Evolutionary conservation across 768 basidiomycete species (phyloP).

Genomic region (Suillus paluster): DNA sequence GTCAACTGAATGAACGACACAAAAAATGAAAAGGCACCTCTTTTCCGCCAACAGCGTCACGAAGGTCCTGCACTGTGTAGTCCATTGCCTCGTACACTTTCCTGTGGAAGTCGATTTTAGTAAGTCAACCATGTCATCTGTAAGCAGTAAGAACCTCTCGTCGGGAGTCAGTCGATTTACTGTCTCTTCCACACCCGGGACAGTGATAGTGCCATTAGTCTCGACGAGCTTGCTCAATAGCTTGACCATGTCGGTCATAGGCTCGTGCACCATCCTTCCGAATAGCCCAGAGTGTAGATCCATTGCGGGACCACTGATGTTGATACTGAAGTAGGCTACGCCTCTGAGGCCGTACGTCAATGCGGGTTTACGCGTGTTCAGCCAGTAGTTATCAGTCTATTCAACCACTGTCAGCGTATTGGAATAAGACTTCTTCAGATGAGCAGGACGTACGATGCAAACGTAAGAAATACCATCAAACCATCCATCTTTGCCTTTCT

Average conservation of each 20-base stretch:
- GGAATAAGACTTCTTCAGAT: background rate
- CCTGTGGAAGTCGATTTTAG: conserved; percentile 23
- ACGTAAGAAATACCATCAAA: conserved; percentile 85
- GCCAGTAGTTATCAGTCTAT: conserved; percentile 91
- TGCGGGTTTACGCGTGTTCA: conserved; percentile 72
- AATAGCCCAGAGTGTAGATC: conserved; percentile 93
- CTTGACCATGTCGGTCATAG: conserved; percentile 89
- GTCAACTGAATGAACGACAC: conserved; percentile 33
- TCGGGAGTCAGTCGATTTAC: conserved; percentile 69
- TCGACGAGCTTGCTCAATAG: conserved; percentile 90
- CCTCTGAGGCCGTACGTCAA: conserved; percentile 87
- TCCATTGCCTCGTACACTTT: conserved; percentile 70
- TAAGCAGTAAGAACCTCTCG: conserved; percentile 12
- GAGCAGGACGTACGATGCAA: conserved; percentile 67
- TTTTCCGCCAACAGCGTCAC: conserved; percentile 64
- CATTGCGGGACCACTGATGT: conserved; percentile 78
- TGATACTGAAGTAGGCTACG: conserved; percentile 82
- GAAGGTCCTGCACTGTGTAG: conserved; percentile 70
- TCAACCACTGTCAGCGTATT: background rate
- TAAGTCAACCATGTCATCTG: background rate
- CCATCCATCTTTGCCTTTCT: conserved; percentile 61
- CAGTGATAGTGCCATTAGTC: conserved; percentile 71
- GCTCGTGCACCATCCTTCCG: conserved; percentile 81
- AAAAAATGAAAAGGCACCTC: too few relatives aligned
- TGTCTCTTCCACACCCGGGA: conserved; percentile 85